phyloP scores from a whole-genome alignment of 495 filamentous ascomycete genomes.

The Podospora pseudocomata region DNA sequence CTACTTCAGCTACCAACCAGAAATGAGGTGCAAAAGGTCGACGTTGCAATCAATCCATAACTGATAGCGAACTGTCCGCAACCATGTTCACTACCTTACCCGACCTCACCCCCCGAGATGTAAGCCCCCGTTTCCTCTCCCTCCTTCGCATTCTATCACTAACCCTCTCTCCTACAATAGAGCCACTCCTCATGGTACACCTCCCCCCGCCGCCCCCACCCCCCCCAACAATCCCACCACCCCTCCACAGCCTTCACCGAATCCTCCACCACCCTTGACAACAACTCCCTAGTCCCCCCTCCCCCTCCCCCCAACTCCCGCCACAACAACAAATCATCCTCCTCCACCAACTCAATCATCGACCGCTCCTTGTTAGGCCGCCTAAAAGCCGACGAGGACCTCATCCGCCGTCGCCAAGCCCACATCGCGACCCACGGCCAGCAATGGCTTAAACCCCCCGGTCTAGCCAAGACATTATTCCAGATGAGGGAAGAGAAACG shows the following conservation, averaged over 20 bases:
- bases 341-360: constrained; percentile 27
- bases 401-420: constrained; percentile 61
- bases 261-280: constrained; percentile 23
- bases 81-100: constrained; percentile 68
- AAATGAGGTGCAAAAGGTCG: background rate
- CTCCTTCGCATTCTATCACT: background rate
- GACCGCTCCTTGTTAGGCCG: constrained; percentile 55
- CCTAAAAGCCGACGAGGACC: constrained; percentile 61
- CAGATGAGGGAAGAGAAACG: constrained; percentile 73
- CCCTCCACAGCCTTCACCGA: constrained; percentile 16
- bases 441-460: constrained; percentile 75
- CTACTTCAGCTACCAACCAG: background rate
- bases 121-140: constrained; percentile 37
- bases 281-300: constrained; percentile 1
- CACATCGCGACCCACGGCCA: constrained; percentile 72
- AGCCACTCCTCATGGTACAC: constrained; percentile 71
- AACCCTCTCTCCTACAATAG: constrained; percentile 31
- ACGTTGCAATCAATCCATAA: background rate
- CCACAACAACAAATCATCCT: background rate
- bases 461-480: constrained; percentile 70
- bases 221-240: constrained; percentile 30
- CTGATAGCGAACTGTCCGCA: constrained; percentile 2
- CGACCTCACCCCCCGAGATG: constrained; percentile 66
- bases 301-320: constrained; percentile 11
- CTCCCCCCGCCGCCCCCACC: constrained; percentile 47